Evolutionary conservation across 2,329 filamentous ascomycete species (phyloP).

Genomic region (Xylaria sp.): DNA sequence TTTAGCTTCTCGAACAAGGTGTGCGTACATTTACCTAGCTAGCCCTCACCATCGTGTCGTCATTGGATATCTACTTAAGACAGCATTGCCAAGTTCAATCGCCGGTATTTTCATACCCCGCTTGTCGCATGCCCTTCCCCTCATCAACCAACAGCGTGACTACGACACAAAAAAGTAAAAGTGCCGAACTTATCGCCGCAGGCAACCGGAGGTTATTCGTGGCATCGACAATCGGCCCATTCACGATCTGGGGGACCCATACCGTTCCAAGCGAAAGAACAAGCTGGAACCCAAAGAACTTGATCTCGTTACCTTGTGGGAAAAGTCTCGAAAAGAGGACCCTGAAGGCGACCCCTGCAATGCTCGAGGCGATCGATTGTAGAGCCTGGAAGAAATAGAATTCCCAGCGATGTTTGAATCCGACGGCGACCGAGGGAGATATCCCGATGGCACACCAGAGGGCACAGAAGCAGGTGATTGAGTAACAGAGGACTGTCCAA

Average conservation of each 20-base stretch:
- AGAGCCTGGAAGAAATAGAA: constrained; percentile 31
- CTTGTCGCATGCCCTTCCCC: constrained; percentile 23
- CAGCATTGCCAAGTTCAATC: constrained; percentile 24
- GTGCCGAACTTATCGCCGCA: constrained; percentile 23
- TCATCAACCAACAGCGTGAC: constrained; percentile 20
- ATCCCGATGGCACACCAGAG: constrained; percentile 26
- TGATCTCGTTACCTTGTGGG: constrained; percentile 20
- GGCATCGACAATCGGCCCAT: constrained; percentile 25
- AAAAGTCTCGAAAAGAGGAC: constrained; percentile 27
- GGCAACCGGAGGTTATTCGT: constrained; percentile 29
- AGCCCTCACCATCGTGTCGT: no score
- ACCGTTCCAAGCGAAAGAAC: constrained; percentile 25
- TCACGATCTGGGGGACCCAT: constrained; percentile 29
- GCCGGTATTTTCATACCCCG: constrained; percentile 19
- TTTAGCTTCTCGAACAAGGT: no score
- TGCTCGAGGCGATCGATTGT: constrained; percentile 8
- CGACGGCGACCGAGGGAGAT: constrained; percentile 9
- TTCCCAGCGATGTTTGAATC: constrained; percentile 27
- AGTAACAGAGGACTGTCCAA: constrained; percentile 22
- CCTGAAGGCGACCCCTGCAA: constrained; percentile 14
- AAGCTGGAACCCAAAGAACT: constrained; percentile 26
- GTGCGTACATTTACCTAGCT: neutral
- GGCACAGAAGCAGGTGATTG: constrained; percentile 20
- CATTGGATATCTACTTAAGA: neutral
- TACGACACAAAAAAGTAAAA: constrained; percentile 15